Percentiles rank a stretch among this genome's conserved stretches.
These are phyloP conservation scores for Suillus weaverae DNA, from an alignment of 768 basidiomycete species.

Conservation along the genomic window DNA sequence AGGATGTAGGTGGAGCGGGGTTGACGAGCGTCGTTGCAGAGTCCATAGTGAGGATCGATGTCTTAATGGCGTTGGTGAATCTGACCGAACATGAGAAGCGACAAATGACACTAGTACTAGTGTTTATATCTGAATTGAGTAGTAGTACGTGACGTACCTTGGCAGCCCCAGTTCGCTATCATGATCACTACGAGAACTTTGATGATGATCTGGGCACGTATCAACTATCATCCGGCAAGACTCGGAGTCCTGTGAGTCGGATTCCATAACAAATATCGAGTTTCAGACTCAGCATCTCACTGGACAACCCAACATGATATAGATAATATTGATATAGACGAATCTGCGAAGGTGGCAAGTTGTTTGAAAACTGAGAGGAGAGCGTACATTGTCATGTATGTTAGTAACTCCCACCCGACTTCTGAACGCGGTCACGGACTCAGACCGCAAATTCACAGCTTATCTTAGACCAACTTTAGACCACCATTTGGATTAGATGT, in stretches of 20 bases:
- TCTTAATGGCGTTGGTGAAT: background rate
- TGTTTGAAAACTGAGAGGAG: background rate
- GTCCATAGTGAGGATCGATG: constrained; percentile 22
- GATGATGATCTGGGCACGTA: background rate
- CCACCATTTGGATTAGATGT: background rate
- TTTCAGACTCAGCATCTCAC: background rate
- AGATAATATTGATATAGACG: background rate
- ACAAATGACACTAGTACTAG: background rate
- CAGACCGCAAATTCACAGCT: background rate
- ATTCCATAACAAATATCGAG: background rate
- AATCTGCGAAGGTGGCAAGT: background rate
- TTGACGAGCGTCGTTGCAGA: constrained; percentile 29
- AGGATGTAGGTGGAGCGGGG: constrained; percentile 24
- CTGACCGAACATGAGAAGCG: background rate
- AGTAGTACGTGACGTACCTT: background rate
- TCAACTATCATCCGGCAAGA: background rate
- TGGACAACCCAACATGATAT: background rate
- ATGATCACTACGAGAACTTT: background rate
- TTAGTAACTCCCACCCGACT: background rate
- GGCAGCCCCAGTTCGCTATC: background rate
- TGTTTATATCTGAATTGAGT: background rate
- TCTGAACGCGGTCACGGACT: background rate
- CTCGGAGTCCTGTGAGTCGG: background rate
- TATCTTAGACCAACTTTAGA: background rate
- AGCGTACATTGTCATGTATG: background rate